Evolutionary conservation across 495 filamentous ascomycete genomes (phyloP).

Genomic region (Glonium stellatum): DNA sequence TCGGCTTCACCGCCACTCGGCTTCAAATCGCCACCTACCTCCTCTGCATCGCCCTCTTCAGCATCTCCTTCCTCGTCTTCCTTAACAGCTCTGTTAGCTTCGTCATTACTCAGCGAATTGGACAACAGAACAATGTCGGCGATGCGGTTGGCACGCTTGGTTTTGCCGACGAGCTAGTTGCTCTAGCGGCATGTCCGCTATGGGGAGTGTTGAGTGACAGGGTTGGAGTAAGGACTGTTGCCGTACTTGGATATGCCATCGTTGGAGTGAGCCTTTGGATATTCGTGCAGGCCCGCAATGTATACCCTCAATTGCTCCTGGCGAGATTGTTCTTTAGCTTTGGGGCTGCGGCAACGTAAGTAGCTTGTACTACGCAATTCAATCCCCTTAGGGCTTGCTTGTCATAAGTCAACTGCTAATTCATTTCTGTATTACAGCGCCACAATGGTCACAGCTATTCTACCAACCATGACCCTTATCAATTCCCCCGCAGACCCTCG

Average conservation of each 20-base stretch:
- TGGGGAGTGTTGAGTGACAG: slow-evolving; percentile 93
- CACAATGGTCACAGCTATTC: slow-evolving; percentile 95
- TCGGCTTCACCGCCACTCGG: slow-evolving; percentile 55
- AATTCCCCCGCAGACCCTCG: slow-evolving; percentile 14
- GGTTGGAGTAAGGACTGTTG: slow-evolving; percentile 67
- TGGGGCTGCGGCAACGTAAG: slow-evolving; percentile 76
- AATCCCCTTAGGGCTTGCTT: neutral
- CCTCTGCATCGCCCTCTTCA: slow-evolving; percentile 83
- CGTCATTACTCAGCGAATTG: slow-evolving; percentile 85
- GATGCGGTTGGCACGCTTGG: slow-evolving; percentile 89
- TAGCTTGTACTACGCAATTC: slow-evolving; percentile 5
- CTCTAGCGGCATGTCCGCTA: slow-evolving; percentile 78
- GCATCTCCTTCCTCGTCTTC: slow-evolving; percentile 95
- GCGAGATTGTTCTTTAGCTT: slow-evolving; percentile 82
- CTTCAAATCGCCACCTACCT: slow-evolving; percentile 80
- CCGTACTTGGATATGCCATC: slow-evolving; percentile 67
- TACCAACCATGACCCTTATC: slow-evolving; percentile 67
- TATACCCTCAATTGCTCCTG: slow-evolving; percentile 84
- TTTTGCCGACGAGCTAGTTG: slow-evolving; percentile 91
- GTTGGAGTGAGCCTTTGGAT: slow-evolving; percentile 69
- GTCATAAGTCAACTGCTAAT: slow-evolving; percentile 8
- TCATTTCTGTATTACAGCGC: slow-evolving; percentile 38
- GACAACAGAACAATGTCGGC: slow-evolving; percentile 66
- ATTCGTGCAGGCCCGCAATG: slow-evolving; percentile 77
- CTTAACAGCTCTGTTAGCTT: slow-evolving; percentile 91